phyloP scores from a whole-genome alignment of 352 stramenopile genomes.

The Pythium brassicae region DNA sequence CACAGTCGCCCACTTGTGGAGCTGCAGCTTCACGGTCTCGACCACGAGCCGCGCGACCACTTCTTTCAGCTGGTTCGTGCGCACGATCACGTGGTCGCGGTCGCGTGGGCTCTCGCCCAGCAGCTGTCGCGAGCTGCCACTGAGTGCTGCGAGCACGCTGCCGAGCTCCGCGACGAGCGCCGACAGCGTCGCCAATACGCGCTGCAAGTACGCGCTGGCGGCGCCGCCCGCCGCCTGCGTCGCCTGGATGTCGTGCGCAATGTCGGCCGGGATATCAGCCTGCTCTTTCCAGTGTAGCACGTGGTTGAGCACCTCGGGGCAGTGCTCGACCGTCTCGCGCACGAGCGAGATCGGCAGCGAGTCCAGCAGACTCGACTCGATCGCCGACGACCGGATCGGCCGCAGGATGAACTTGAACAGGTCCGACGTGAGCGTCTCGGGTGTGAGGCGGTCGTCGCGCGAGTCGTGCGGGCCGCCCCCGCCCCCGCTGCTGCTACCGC shows the following conservation, averaged over 20 bases:
- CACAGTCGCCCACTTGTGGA: slow-evolving; percentile 76
- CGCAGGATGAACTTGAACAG: slow-evolving; percentile 79
- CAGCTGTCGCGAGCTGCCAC: slow-evolving; percentile 17
- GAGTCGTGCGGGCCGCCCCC: not conserved
- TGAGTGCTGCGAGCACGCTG: slow-evolving; percentile 17
- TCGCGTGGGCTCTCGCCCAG: slow-evolving; percentile 1
- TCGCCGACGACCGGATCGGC: slow-evolving; percentile 70
- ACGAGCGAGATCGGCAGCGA: slow-evolving; percentile 71
- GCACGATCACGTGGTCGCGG: slow-evolving; percentile 19
- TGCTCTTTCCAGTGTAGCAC: slow-evolving; percentile 75
- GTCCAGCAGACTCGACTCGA: slow-evolving; percentile 74
- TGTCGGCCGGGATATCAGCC: slow-evolving; percentile 44
- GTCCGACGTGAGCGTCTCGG: slow-evolving; percentile 49
- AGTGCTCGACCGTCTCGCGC: slow-evolving; percentile 72
- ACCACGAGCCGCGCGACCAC: slow-evolving; percentile 38
- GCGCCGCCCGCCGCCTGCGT: slow-evolving; percentile 6
- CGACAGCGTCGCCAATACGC: slow-evolving; percentile 22
- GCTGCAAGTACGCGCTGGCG: slow-evolving; percentile 27
- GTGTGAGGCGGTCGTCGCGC: slow-evolving; percentile 13
- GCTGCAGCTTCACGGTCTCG: slow-evolving; percentile 60
- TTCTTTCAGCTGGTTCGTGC: slow-evolving; percentile 61
- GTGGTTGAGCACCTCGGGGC: slow-evolving; percentile 73
- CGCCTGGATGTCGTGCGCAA: slow-evolving; percentile 31
- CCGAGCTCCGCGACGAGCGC: slow-evolving; percentile 22
- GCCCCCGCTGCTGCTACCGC: not conserved